Percentiles rank a stretch among this genome's conserved stretches.
phyloP scores from a whole-genome alignment of 345 rosid genomes.

The Toxicodendron radicans region DNA sequence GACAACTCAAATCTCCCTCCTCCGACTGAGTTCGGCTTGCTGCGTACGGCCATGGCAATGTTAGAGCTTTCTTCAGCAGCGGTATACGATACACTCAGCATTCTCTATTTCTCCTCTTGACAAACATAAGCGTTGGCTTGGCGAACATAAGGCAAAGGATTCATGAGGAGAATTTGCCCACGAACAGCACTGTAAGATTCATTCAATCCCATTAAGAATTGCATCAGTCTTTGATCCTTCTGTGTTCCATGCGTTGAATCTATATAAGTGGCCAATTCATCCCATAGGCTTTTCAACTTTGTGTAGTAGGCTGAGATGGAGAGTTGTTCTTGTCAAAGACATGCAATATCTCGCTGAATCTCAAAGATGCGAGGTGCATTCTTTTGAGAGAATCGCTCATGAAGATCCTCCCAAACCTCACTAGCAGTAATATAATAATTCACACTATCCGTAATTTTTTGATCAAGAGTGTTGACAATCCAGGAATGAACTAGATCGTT shows the following conservation, averaged over 20 bases:
- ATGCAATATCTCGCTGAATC: neutral
- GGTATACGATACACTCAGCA: too few relatives aligned
- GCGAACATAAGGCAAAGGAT: neutral
- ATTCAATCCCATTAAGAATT: neutral
- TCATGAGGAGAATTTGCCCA: neutral
- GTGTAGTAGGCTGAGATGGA: neutral
- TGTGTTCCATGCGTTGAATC: neutral
- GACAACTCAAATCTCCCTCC: too few relatives aligned
- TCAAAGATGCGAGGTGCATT: neutral
- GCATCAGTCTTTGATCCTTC: neutral
- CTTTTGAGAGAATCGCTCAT: too few relatives aligned
- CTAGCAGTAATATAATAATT: too few relatives aligned
- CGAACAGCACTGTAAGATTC: neutral
- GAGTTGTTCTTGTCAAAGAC: neutral
- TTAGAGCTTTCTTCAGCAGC: too few relatives aligned
- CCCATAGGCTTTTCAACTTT: neutral
- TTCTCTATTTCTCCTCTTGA: neutral
- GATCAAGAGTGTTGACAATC: too few relatives aligned
- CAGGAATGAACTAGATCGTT: too few relatives aligned
- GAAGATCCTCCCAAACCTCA: too few relatives aligned
- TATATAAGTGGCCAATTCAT: neutral
- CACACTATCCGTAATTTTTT: too few relatives aligned
- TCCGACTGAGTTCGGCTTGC: neutral
- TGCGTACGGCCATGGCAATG: too few relatives aligned
- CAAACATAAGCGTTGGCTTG: neutral